Base-by-base conservation (phyloP, 768 basidiomycete species). In the Pleurotus platypus region DNA sequence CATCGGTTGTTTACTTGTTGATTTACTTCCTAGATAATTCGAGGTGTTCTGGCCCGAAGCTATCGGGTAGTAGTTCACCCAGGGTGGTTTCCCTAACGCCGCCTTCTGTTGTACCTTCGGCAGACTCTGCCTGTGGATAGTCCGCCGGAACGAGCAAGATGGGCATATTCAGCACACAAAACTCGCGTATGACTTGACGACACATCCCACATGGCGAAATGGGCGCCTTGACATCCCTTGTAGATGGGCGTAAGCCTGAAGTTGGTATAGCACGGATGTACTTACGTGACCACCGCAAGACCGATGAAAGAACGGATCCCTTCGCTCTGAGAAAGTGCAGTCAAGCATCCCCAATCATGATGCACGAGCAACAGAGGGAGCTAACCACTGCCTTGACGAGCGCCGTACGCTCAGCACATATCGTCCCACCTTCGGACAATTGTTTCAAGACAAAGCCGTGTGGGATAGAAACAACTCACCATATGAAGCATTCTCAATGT, bases 371-470 rank as follows among this genome's bases (percentile, higher is more conserved):
- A 35, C 30, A 35, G 18, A 18, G 37, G 38, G 20, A 2, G 78
- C 91, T 70, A 60, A 95, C 94, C 18, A 89, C 85, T 24, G 93
- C 95, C 70, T 97, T 97, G n/a, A 94, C 89, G 55, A 99, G 76
- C 0, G 95, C 95, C 0, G 96, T 98, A 27, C 95, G 78, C 68
- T 99, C 96, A 0, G 96, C 96, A 62, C 96, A 98, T 58, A 98
- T 95, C 0, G 90, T 83, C 1, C 83, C 92, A 4, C 94, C 94
- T 96, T 24, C 24, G 24, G 57, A 11, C 54, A 46, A 11, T 39
- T 50, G 38, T 45, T 39, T 58, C 26, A 5, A 43, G 45, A 16
- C 43, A 4, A 18, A 56, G 30, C 45, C 46, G 12, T 35, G 42
- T 8, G 15, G 20, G 20, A 49, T 45, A 48, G 11, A 40, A 8